Conservation (phyloP, 176 grass and related monocot species). For the Zea luxurians region DNA sequence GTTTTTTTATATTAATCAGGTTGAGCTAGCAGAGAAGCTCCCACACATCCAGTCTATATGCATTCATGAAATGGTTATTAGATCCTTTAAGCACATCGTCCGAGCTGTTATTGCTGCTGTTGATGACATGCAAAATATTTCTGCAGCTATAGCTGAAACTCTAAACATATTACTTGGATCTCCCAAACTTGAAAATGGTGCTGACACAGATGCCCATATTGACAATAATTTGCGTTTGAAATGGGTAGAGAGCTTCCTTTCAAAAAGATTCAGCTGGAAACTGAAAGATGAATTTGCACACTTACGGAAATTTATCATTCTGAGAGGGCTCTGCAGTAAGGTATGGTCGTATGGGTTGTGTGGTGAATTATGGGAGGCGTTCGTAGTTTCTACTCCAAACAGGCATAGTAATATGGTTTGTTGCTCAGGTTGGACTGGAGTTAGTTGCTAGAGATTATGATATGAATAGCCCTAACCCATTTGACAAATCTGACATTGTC, state of each 20-base stretch:
- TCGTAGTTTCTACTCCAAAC: constrained; percentile 5
- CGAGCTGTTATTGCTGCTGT: constrained; percentile 90
- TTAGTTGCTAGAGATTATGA: constrained; percentile 92
- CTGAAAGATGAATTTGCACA: constrained; percentile 84
- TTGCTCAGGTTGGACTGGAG: constrained; percentile 89
- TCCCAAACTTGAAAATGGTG: constrained; percentile 48
- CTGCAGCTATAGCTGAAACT: constrained; percentile 76
- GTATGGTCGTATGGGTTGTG: constrained; percentile 57
- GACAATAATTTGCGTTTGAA: constrained; percentile 61
- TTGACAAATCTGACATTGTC: constrained; percentile 92
- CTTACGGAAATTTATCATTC: constrained; percentile 81
- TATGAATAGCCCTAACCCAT: constrained; percentile 86
- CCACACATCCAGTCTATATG: constrained; percentile 99
- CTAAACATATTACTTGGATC: constrained; percentile 89
- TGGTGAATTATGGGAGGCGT: constrained; percentile 11
- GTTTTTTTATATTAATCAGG: constrained; percentile 59
- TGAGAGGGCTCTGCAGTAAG: constrained; percentile 93
- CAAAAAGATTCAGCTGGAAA: constrained; percentile 80
- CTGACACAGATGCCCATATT: constrained; percentile 39
- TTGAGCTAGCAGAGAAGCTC: constrained; percentile 83
- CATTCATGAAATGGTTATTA: constrained; percentile 99
- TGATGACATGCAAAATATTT: constrained; percentile 62
- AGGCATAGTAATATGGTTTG: constrained; percentile 31
- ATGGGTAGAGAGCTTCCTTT: constrained; percentile 84
- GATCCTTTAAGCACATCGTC: constrained; percentile 88